Conservation (phyloP, 2,329 filamentous ascomycete genomes). For the Beauveria sp. region DNA sequence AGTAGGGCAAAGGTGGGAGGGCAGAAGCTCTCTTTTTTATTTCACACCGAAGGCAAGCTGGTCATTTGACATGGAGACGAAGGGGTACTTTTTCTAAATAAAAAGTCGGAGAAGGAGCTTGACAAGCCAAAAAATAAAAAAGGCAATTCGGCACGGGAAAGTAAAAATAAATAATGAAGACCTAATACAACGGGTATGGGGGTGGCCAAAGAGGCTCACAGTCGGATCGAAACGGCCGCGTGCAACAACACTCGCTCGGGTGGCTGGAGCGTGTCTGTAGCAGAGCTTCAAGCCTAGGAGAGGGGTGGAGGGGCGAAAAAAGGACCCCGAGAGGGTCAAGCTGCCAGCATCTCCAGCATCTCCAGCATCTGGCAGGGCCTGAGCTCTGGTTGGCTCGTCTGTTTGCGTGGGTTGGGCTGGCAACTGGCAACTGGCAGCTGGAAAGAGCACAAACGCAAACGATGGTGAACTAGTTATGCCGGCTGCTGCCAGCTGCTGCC, state of each 20-base stretch:
- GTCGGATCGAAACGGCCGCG: slow-evolving; percentile 5
- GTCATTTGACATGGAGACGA: slow-evolving; percentile 5
- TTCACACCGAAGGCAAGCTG: not conserved
- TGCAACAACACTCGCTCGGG: not conserved
- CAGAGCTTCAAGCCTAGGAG: not conserved
- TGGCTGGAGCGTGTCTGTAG: not conserved
- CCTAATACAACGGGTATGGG: not conserved
- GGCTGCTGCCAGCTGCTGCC: not conserved
- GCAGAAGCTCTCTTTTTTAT: slow-evolving; percentile 9
- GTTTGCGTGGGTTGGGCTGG: not conserved
- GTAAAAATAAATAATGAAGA: not conserved
- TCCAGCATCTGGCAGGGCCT: not conserved
- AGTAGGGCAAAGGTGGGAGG: not conserved
- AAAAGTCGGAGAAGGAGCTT: not conserved
- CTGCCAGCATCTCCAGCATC: not conserved
- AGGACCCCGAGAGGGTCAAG: slow-evolving; percentile 2
- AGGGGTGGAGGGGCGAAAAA: slow-evolving; percentile 2
- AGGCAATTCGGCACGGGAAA: not conserved
- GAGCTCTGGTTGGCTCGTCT: not conserved
- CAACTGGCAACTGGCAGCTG: not conserved
- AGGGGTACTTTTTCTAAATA: not conserved
- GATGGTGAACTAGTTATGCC: too few species aligned
- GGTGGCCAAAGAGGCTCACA: not conserved
- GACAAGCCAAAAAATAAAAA: not conserved
- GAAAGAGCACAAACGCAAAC: not conserved